Evolutionary conservation across 805 yeast genomes (phyloP).

Genomic region (Yamadazyma sp.): DNA sequence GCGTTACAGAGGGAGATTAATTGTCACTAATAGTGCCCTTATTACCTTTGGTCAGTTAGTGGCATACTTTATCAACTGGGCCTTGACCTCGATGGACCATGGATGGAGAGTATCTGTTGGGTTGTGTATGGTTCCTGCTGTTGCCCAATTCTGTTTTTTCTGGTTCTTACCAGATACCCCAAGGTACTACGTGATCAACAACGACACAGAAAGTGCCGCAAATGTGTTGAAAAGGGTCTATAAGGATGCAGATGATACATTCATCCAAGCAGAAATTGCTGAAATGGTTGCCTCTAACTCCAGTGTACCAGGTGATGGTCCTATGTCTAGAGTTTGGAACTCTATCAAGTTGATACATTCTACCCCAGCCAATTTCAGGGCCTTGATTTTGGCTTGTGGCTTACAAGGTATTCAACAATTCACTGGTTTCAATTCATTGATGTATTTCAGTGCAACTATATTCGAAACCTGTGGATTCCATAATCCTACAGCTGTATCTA

Average conservation of each 20-base stretch:
- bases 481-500: conserved; percentile 91
- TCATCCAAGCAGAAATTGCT: conserved; percentile 63
- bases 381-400: conserved; percentile 86
- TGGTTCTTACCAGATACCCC: conserved; percentile 95
- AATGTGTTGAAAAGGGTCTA: conserved; percentile 65
- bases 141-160: conserved; percentile 71
- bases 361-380: conserved; percentile 81
- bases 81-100: conserved; percentile 64
- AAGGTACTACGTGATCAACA: conserved; percentile 76
- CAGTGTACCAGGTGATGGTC: conserved; percentile 39
- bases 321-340: conserved; percentile 53
- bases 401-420: conserved; percentile 96
- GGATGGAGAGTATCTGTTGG: conserved; percentile 97
- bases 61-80: conserved; percentile 94
- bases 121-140: conserved; percentile 84
- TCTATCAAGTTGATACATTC: conserved; percentile 63
- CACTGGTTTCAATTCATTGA: conserved; percentile 92
- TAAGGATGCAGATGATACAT: conserved; percentile 57
- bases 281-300: conserved; percentile 56
- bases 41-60: conserved; percentile 94
- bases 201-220: conserved; percentile 63
- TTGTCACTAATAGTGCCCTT: conserved; percentile 83
- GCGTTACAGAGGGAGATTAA: conserved; percentile 85
- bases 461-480: conserved; percentile 88
- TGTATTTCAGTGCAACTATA: conserved; percentile 93